Conservation (phyloP, 192 early-diverging fungal species). For the Spizellomyces punctatus region DNA sequence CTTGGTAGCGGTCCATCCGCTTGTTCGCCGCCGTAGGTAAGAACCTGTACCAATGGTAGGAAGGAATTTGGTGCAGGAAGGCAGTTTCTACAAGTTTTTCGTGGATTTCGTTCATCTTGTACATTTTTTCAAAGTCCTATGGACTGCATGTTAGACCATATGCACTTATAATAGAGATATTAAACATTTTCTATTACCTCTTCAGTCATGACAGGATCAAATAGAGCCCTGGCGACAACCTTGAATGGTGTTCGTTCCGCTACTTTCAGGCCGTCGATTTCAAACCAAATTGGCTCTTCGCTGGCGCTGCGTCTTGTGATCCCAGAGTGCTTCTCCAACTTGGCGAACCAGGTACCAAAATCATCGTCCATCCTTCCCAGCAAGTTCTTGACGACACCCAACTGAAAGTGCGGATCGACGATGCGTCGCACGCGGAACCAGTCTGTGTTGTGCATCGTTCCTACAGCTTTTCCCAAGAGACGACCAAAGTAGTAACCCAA, state of each 20-base stretch:
- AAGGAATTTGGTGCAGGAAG: constrained; percentile 1
- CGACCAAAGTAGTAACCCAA: constrained; percentile 12
- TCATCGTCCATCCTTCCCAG: neutral
- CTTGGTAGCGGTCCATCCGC: constrained; percentile 2
- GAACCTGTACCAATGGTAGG: constrained; percentile 4
- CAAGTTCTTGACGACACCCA: constrained; percentile 10
- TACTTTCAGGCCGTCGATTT: neutral
- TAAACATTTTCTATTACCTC: too few species aligned
- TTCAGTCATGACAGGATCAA: too few species aligned
- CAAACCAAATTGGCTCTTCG: neutral
- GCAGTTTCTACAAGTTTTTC: constrained; percentile 5
- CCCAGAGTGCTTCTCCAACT: neutral
- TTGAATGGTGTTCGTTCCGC: neutral
- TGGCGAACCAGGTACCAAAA: neutral
- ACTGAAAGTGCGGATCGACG: constrained; percentile 5
- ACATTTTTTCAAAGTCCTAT: too few species aligned
- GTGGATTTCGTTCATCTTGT: constrained; percentile 8
- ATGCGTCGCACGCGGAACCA: constrained; percentile 13
- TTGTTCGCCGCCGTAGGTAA: constrained; percentile 2
- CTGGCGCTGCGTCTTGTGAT: neutral
- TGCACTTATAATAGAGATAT: too few species aligned
- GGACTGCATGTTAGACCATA: too few species aligned
- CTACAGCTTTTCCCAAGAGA: constrained; percentile 4
- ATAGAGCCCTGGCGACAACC: too few species aligned
- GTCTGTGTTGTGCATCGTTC: constrained; percentile 5